Base-by-base conservation (phyloP, 2,329 filamentous ascomycete genomes). In the Fusarium heterosporum region DNA sequence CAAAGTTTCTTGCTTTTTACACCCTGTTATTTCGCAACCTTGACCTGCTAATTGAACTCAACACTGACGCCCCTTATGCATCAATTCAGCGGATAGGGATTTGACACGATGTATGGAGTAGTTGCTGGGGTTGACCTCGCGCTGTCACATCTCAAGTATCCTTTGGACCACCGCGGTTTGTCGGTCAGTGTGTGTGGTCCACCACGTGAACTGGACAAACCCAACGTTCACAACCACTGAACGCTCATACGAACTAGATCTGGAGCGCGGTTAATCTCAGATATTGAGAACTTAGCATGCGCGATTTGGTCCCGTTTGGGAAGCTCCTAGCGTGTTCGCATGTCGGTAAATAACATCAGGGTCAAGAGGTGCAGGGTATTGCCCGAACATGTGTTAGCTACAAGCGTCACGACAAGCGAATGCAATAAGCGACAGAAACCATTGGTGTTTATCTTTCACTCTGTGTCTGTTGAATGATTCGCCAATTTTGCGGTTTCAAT, bases 281-380 rank as follows among this genome's bases (percentile, higher is more conserved):
- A 41, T 8, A 19, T 34, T 32, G 28, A 19, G 25, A 28, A 8
- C 30, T 26, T 28, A 22, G 17, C 14, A 34, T 67, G 53, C 48
- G 49, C 56, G 42, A 55, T 55, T 68, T 60, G 49, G 26, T 34
- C 52, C 46, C 13, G 39, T 55, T 68, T 57, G 54, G 68, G 66
- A 34, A 72, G 34, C 55, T 61, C 61, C 59, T 68, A 68, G 61
- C 67, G 56, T 56, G 50, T 55, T 57, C 39, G 40, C 52, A 58
- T 51, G 41, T 28, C 43, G 53, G 30, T 58, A 49, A n/a, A 12
- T 29, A 47, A 32, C 19, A 28, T 56, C 16, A 57, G 22, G 28
- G 38, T 43, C 12, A 61, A 52, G 25, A 58, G 39, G 54, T 49
- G 42, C 40, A 43, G 47, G 66, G 59, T 57, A 52, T 61, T 59